Conservation (phyloP, 495 filamentous ascomycete species). For the Penicillium soppii region DNA sequence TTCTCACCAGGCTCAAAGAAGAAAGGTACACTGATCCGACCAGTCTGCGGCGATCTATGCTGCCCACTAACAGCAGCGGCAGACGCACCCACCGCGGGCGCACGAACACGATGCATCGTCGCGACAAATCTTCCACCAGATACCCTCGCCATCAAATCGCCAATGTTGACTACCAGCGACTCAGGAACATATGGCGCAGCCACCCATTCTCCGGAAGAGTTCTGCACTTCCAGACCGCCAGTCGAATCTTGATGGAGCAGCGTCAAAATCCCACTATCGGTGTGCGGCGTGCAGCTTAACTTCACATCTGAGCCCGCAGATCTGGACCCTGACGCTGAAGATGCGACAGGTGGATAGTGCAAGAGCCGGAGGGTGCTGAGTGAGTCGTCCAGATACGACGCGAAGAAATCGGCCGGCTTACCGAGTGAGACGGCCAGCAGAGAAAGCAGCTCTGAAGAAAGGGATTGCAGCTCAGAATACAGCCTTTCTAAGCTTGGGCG, state of each 20-base stretch:
- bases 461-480: constrained; percentile 39
- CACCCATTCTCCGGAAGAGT: constrained; percentile 41
- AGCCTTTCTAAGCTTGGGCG: constrained; percentile 31
- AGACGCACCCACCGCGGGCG: constrained; percentile 7
- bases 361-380: constrained; percentile 44
- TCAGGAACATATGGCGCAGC: constrained; percentile 42
- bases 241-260: constrained; percentile 43
- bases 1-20: constrained; percentile 49
- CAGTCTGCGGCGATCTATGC: constrained; percentile 16
- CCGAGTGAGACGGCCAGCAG: constrained; percentile 40
- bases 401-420: constrained; percentile 38
- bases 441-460: constrained; percentile 39
- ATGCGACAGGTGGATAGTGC: constrained; percentile 31
- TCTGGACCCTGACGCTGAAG: constrained; percentile 5
- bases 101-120: constrained; percentile 47
- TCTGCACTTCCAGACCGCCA: constrained; percentile 44
- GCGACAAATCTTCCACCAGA: constrained; percentile 49
- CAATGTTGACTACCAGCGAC: constrained; percentile 51
- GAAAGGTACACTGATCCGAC: constrained; percentile 47
- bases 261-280: constrained; percentile 44
- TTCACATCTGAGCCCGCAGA: constrained; percentile 21
- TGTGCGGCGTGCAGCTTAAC: constrained; percentile 46
- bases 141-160: constrained; percentile 47
- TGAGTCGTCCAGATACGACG: constrained; percentile 35
- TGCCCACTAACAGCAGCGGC: not conserved